phyloP scores from a whole-genome alignment of 768 basidiomycete species.

The Trametes elegans region DNA sequence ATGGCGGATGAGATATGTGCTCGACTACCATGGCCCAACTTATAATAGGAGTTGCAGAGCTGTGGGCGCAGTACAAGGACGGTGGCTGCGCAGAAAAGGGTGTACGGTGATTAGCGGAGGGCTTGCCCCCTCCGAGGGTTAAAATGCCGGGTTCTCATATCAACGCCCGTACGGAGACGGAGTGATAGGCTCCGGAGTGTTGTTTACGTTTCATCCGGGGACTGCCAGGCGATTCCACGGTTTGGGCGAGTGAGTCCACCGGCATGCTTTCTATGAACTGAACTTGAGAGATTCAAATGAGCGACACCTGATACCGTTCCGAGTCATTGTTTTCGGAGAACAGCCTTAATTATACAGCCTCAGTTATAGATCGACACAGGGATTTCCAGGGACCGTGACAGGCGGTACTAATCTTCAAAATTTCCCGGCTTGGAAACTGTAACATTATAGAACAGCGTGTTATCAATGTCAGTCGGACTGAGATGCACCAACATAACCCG shows the following conservation, averaged over 20 bases:
- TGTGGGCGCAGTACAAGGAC: background rate
- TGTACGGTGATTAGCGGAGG: constrained; percentile 11
- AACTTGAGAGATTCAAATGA: too few relatives aligned
- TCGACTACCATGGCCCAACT: background rate
- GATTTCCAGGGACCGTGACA: too few relatives aligned
- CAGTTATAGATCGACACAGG: too few relatives aligned
- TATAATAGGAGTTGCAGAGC: background rate
- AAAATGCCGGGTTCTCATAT: constrained; percentile 1
- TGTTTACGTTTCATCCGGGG: constrained; percentile 10
- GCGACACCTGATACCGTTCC: too few relatives aligned
- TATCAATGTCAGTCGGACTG: too few relatives aligned
- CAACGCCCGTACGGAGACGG: constrained; percentile 7
- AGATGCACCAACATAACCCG: too few relatives aligned
- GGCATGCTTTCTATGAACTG: too few relatives aligned
- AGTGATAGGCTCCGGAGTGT: constrained; percentile 7
- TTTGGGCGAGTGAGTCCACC: background rate
- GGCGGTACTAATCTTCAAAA: too few relatives aligned
- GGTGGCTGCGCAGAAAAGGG: background rate
- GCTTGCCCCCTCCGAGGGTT: background rate
- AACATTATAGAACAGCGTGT: too few relatives aligned
- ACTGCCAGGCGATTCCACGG: background rate
- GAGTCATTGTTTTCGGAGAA: too few relatives aligned
- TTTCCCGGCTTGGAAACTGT: too few relatives aligned
- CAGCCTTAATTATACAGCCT: too few relatives aligned
- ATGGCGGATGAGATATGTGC: constrained; percentile 23